Conservation (phyloP, 2,329 filamentous ascomycete species). For the Alternaria ventricosa region DNA sequence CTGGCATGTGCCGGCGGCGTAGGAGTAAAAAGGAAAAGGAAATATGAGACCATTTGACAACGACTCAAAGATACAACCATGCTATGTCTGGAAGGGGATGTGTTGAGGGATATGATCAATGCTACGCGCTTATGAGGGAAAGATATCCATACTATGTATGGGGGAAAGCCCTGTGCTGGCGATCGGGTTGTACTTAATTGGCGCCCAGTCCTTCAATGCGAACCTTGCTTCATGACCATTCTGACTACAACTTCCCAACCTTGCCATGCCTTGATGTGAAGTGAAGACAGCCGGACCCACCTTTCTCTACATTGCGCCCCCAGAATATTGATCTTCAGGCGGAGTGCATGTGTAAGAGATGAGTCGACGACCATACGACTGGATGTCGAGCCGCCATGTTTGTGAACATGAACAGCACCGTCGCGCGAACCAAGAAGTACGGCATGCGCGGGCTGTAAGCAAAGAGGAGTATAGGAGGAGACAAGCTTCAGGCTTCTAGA, state of each 20-base stretch:
- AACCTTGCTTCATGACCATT: constrained; percentile 16
- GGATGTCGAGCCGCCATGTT: background rate
- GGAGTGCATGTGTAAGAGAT: no score
- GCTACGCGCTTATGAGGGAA: constrained; percentile 96
- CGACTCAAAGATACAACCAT: constrained; percentile 15
- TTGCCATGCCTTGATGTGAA: background rate
- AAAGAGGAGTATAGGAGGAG: background rate
- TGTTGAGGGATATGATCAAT: constrained; percentile 43
- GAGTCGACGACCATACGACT: no score
- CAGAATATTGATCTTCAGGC: no score
- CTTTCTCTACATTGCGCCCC: no score
- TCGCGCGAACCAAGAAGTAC: background rate
- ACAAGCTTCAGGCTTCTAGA: background rate
- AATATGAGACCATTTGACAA: constrained; percentile 32
- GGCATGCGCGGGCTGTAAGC: no score
- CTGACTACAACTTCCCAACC: background rate
- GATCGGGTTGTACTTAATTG: constrained; percentile 84
- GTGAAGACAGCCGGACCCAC: background rate
- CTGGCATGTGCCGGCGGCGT: constrained; percentile 30
- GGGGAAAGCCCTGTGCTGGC: constrained; percentile 99
- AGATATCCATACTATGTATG: constrained; percentile 78
- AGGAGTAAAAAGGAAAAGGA: constrained; percentile 40
- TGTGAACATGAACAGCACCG: background rate
- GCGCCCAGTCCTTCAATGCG: constrained; percentile 63
- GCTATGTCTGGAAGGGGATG: constrained; percentile 11